These are phyloP conservation scores for Drechslerella dactyloides DNA, from an alignment of 2,329 filamentous ascomycete genomes.

Conservation along the genomic window DNA sequence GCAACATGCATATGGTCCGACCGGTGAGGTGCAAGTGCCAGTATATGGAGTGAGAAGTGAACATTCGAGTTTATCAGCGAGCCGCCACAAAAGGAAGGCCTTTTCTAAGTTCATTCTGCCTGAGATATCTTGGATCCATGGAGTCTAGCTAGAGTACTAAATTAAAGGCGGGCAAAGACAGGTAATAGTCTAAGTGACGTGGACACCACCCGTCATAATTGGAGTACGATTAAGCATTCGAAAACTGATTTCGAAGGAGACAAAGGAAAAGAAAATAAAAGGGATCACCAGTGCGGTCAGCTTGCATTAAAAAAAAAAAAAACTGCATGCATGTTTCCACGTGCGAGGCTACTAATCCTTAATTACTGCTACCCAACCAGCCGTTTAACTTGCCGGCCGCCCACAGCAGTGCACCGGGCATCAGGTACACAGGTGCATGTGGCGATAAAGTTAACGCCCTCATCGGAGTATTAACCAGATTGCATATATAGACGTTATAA, in stretches of 20 bases:
- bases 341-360: neutral
- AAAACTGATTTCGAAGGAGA: neutral
- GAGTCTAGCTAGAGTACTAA: too few species aligned
- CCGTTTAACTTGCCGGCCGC: neutral
- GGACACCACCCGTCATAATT: neutral
- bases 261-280: too few species aligned
- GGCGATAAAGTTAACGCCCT: neutral
- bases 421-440: neutral
- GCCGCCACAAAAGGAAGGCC: too few species aligned
- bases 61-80: too few species aligned
- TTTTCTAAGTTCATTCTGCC: too few species aligned
- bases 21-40: neutral
- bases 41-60: too few species aligned
- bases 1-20: slow-evolving; percentile 1
- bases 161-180: neutral
- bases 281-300: neutral
- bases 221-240: neutral
- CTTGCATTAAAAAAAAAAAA: neutral
- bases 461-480: neutral
- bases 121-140: too few species aligned
- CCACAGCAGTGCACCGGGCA: neutral
- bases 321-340: neutral
- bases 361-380: neutral
- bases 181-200: neutral
- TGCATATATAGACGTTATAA: neutral